Conservation (phyloP, 2,329 filamentous ascomycete genomes). For the Fusarium temperatum region DNA sequence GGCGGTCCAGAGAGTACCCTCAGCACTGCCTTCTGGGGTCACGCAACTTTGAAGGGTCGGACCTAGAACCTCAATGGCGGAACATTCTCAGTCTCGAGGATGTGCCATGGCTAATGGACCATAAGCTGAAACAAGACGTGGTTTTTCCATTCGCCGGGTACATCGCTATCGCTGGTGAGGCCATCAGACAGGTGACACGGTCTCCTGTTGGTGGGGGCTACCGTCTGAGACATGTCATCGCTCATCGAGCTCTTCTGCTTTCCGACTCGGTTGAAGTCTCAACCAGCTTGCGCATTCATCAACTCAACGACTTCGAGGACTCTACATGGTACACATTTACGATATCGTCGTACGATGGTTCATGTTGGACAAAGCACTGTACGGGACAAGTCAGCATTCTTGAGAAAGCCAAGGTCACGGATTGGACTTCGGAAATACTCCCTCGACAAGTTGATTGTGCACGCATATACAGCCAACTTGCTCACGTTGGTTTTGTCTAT, state of each 20-base stretch:
- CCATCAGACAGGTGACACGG: conserved; percentile 22
- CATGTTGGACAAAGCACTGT: conserved; percentile 20
- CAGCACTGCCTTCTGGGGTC: conserved; percentile 53
- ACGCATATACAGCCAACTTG: background rate
- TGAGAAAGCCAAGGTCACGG: background rate
- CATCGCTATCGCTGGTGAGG: conserved; percentile 57
- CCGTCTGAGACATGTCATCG: conserved; percentile 3
- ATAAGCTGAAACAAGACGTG: conserved; percentile 41
- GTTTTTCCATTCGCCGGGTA: conserved; percentile 38
- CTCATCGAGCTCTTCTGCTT: background rate
- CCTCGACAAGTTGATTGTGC: background rate
- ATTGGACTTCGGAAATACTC: background rate
- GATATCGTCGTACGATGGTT: conserved; percentile 7
- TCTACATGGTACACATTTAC: conserved; percentile 23
- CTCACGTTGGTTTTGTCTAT: background rate
- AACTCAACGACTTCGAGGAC: conserved; percentile 8
- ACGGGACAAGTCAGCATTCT: conserved; percentile 12
- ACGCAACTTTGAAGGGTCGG: conserved; percentile 27
- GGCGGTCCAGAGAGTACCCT: conserved; percentile 42
- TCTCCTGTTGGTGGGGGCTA: background rate
- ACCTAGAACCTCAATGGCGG: conserved; percentile 40
- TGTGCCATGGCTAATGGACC: conserved; percentile 52
- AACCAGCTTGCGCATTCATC: background rate
- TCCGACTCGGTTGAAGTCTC: conserved; percentile 1
- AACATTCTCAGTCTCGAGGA: conserved; percentile 38